Conservation (phyloP, 2,329 filamentous ascomycete genomes). For the Beauveria sp. region DNA sequence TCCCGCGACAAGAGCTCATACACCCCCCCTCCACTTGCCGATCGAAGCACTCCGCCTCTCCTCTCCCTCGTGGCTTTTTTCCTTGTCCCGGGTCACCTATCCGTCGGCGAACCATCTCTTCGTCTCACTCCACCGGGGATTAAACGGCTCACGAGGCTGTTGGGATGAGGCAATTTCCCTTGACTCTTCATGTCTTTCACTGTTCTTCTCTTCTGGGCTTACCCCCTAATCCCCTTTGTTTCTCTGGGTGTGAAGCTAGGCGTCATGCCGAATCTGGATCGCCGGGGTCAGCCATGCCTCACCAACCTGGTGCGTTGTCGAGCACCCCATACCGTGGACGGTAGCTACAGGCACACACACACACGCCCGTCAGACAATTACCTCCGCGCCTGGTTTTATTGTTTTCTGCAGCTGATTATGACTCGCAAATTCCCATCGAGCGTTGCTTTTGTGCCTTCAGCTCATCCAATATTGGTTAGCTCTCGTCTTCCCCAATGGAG, state of each 20-base stretch:
- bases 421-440: background rate
- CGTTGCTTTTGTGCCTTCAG: background rate
- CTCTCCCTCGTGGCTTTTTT: background rate
- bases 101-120: background rate
- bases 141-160: conserved; percentile 1
- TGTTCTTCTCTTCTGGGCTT: background rate
- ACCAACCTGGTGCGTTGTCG: background rate
- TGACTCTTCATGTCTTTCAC: background rate
- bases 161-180: conserved; percentile 7
- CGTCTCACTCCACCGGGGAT: background rate
- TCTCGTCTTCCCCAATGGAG: background rate
- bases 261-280: background rate
- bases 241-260: background rate
- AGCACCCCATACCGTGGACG: background rate
- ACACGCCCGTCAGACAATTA: background rate
- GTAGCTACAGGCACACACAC: background rate
- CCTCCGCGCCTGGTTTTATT: background rate
- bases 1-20: background rate
- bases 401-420: background rate
- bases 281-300: background rate
- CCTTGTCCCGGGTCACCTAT: background rate
- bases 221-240: background rate
- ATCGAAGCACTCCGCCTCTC: background rate
- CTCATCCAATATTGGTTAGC: background rate
- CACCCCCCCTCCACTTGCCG: background rate